Conservation (phyloP, 371 early-diverging fungal species). For the Fennellomyces sp. region DNA sequence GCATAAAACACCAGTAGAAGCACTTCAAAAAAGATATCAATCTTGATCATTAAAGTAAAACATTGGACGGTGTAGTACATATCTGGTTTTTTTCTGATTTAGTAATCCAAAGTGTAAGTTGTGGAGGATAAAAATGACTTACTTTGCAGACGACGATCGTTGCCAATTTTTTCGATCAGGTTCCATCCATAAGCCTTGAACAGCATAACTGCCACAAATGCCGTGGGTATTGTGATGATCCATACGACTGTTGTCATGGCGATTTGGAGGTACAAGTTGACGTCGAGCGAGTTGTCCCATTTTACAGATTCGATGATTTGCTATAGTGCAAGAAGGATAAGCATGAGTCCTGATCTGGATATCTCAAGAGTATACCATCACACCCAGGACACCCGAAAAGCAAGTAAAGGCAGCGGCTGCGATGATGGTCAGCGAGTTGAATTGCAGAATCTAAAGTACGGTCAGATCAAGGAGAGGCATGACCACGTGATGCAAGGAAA, state of each 20-base stretch:
- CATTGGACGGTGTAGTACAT: conserved; percentile 21
- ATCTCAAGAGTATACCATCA: conserved; percentile 9
- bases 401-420: conserved; percentile 10
- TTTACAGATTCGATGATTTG: conserved; percentile 16
- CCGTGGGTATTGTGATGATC: conserved; percentile 7
- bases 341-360: background rate
- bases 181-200: conserved; percentile 17
- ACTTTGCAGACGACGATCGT: conserved; percentile 14
- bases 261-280: conserved; percentile 17
- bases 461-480: background rate
- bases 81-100: background rate
- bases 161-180: conserved; percentile 8
- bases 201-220: conserved; percentile 13
- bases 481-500: background rate
- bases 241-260: conserved; percentile 17
- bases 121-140: too few species aligned
- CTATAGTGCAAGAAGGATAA: background rate
- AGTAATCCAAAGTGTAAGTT: too few species aligned
- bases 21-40: conserved; percentile 20
- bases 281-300: background rate
- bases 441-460: conserved; percentile 12
- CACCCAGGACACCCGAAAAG: conserved; percentile 19
- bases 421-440: conserved; percentile 18
- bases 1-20: conserved; percentile 13
- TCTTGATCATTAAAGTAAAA: conserved; percentile 17